phyloP scores from a whole-genome alignment of 768 basidiomycete species.

The Pisolithus tinctorius region DNA sequence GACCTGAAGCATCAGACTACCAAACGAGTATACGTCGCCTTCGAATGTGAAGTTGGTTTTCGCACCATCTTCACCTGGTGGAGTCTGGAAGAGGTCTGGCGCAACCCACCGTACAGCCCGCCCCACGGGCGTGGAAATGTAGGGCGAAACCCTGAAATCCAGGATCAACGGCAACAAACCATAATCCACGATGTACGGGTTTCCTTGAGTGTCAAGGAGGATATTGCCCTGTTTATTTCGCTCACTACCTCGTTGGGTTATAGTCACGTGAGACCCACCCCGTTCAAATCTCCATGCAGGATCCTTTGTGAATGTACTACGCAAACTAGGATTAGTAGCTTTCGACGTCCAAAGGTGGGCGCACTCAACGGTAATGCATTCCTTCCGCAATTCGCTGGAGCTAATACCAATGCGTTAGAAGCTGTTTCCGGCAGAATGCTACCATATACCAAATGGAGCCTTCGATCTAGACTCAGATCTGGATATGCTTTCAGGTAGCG shows the following conservation, averaged over 20 bases:
- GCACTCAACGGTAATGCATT: constrained; percentile 12
- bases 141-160: constrained; percentile 17
- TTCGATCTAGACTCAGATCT: constrained; percentile 1
- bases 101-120: constrained; percentile 44
- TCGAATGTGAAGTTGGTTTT: neutral
- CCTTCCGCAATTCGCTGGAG: constrained; percentile 9
- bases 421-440: no score
- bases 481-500: constrained; percentile 15
- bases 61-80: constrained; percentile 7
- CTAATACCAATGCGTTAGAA: neutral
- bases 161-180: constrained; percentile 27
- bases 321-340: neutral
- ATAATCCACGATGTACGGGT: constrained; percentile 31
- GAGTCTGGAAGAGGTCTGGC: constrained; percentile 28
- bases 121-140: constrained; percentile 28
- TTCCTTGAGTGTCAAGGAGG: constrained; percentile 25
- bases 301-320: constrained; percentile 18
- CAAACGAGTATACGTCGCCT: constrained; percentile 8
- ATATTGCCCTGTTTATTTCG: constrained; percentile 26
- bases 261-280: constrained; percentile 19
- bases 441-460: constrained; percentile 13
- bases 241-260: neutral
- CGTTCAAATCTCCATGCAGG: constrained; percentile 42
- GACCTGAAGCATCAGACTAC: constrained; percentile 26
- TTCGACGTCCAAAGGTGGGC: neutral